These are phyloP conservation scores for Ambrosia hybrid DNA, from an alignment of 140 eudicot species.

Conservation along the genomic window DNA sequence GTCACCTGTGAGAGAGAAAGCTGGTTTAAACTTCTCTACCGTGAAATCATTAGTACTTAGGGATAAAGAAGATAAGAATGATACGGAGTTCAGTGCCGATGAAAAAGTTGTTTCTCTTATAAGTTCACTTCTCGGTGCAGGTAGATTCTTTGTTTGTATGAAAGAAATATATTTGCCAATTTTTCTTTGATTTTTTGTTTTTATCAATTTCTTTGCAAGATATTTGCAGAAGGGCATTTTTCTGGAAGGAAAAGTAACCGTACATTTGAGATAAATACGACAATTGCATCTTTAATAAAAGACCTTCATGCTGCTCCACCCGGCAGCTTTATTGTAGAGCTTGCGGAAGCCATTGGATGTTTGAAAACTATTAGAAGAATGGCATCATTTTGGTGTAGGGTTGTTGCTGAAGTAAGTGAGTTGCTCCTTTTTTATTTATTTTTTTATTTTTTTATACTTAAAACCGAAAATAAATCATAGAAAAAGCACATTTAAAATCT, in stretches of 20 bases:
- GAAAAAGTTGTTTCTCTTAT: slow-evolving; percentile 57
- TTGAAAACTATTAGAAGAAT: slow-evolving; percentile 75
- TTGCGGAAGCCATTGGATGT: slow-evolving; percentile 87
- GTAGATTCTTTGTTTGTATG: slow-evolving; percentile 52
- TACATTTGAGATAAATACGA: slow-evolving; percentile 44
- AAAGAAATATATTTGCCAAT: slow-evolving; percentile 6
- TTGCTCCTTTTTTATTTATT: slow-evolving; percentile 13
- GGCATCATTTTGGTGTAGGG: slow-evolving; percentile 77
- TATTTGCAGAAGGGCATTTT: slow-evolving; percentile 84
- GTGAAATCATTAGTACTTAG: slow-evolving; percentile 84
- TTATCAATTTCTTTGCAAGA: slow-evolving; percentile 80
- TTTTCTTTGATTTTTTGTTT: slow-evolving; percentile 38
- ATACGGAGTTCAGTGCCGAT: slow-evolving; percentile 56
- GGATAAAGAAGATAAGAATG: slow-evolving; percentile 76
- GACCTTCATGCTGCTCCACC: slow-evolving; percentile 92
- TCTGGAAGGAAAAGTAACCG: slow-evolving; percentile 44
- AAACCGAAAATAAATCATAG: not conserved
- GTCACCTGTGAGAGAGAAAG: slow-evolving; percentile 88
- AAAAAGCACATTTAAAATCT: not conserved
- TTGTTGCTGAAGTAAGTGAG: slow-evolving; percentile 80
- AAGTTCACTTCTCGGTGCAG: slow-evolving; percentile 63
- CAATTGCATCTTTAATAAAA: slow-evolving; percentile 55
- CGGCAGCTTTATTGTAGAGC: slow-evolving; percentile 73
- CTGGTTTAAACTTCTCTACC: slow-evolving; percentile 75
- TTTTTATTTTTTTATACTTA: not conserved